Evolutionary conservation across 2,329 filamentous ascomycete species (phyloP).

Genomic region (Exophiala oligosperma): DNA sequence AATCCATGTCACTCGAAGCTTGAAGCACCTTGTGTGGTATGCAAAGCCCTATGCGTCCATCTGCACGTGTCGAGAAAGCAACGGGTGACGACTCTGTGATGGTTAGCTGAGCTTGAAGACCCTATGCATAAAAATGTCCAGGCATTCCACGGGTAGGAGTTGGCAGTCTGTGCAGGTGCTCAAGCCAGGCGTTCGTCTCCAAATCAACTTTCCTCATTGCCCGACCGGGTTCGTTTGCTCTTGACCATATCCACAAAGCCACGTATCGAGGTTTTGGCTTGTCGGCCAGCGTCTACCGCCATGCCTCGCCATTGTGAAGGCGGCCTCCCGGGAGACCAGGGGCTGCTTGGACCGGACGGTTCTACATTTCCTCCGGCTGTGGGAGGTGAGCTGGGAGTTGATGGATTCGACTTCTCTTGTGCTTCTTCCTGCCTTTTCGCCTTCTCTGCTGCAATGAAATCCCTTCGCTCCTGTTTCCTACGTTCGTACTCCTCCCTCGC

Average conservation of each 20-base stretch:
- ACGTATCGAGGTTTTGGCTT: conserved; percentile 27
- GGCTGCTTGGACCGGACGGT: conserved; percentile 8
- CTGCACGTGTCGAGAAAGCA: too few species aligned
- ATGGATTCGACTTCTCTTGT: conserved; percentile 14
- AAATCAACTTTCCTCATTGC: conserved; percentile 22
- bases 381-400: conserved; percentile 4
- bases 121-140: neutral
- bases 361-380: conserved; percentile 13
- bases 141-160: too few species aligned
- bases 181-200: neutral
- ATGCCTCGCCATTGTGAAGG: conserved; percentile 24
- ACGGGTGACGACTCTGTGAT: too few species aligned
- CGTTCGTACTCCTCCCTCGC: conserved; percentile 31
- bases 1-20: too few species aligned
- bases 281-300: conserved; percentile 29
- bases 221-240: conserved; percentile 22
- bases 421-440: conserved; percentile 15
- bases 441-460: conserved; percentile 34
- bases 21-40: too few species aligned
- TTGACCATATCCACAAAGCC: conserved; percentile 27
- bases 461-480: conserved; percentile 31
- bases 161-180: too few species aligned
- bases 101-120: neutral
- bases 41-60: too few species aligned
- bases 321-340: conserved; percentile 14